These are phyloP conservation scores for Suhomyces bolitotheri DNA, from an alignment of 1,139 yeast genomes.

Conservation along the genomic window DNA sequence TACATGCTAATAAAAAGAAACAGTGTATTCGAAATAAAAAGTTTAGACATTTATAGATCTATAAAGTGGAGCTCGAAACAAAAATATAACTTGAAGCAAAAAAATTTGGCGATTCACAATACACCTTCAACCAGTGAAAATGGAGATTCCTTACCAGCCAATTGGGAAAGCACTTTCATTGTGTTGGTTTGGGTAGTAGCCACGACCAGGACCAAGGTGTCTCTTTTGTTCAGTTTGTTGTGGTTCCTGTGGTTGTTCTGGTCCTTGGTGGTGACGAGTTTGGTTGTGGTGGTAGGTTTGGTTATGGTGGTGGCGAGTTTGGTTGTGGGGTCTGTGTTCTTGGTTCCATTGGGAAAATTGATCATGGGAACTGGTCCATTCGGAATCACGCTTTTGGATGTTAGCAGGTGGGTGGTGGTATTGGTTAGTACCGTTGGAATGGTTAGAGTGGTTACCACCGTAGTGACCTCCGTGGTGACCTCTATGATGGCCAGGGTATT, in stretches of 20 bases:
- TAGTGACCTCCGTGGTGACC: conserved; percentile 1
- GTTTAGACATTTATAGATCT: neutral
- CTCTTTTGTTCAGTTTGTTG: too few relatives aligned
- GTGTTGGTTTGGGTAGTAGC: neutral
- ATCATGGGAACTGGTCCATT: neutral
- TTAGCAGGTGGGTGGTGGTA: neutral
- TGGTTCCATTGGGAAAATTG: too few relatives aligned
- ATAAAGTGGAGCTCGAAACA: neutral
- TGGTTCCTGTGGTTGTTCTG: too few relatives aligned
- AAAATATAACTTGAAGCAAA: neutral
- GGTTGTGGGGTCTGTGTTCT: too few relatives aligned
- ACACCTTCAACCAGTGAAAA: neutral
- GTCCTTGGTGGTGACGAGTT: too few relatives aligned
- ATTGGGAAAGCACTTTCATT: neutral
- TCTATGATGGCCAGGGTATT: too few relatives aligned
- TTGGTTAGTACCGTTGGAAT: neutral
- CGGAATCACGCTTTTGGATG: too few relatives aligned
- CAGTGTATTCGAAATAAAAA: neutral
- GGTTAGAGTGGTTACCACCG: neutral
- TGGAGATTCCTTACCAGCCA: neutral
- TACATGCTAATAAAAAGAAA: neutral
- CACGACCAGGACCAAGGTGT: too few relatives aligned
- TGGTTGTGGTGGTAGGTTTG: too few relatives aligned
- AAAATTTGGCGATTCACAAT: neutral
- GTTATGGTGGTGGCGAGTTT: too few relatives aligned